phyloP scores from a whole-genome alignment of 2,329 filamentous ascomycete species.

The Fonsecaea pugnacius region DNA sequence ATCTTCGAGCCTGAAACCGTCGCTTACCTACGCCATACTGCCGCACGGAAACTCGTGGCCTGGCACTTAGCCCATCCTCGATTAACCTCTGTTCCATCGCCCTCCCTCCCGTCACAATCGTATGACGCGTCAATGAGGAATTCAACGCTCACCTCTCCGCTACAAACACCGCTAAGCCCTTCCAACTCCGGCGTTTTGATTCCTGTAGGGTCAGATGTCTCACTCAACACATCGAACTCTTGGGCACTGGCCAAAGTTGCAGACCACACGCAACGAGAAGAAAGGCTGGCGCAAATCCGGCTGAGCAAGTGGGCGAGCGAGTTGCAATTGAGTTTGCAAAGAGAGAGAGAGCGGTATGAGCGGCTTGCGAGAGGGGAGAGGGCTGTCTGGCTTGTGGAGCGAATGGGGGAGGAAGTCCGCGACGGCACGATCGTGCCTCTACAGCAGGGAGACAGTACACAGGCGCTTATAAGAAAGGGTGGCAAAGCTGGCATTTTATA shows the following conservation, averaged over 20 bases:
- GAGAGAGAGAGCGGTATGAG: constrained; percentile 73
- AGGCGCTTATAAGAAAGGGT: constrained; percentile 35
- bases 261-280: constrained; percentile 64
- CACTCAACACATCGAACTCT: constrained; percentile 46
- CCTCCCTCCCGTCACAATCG: constrained; percentile 26
- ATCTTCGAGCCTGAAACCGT: constrained; percentile 79
- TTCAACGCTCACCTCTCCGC: constrained; percentile 38
- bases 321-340: constrained; percentile 73
- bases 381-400: constrained; percentile 70
- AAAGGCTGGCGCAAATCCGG: constrained; percentile 68
- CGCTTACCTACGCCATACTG: constrained; percentile 78
- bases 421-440: constrained; percentile 63
- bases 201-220: constrained; percentile 37
- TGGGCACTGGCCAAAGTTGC: constrained; percentile 66
- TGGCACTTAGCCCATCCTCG: constrained; percentile 61
- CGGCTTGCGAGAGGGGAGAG: constrained; percentile 65
- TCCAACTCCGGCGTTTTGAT: constrained; percentile 40
- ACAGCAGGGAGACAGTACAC: constrained; percentile 49
- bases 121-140: constrained; percentile 35
- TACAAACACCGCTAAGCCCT: constrained; percentile 33
- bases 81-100: constrained; percentile 38
- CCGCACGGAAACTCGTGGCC: constrained; percentile 77
- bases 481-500: constrained; percentile 32
- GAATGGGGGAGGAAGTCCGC: constrained; percentile 67
- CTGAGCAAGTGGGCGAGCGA: constrained; percentile 82